phyloP scores from a whole-genome alignment of 108 stramenopile genomes.

The Nitzschia sp. region DNA sequence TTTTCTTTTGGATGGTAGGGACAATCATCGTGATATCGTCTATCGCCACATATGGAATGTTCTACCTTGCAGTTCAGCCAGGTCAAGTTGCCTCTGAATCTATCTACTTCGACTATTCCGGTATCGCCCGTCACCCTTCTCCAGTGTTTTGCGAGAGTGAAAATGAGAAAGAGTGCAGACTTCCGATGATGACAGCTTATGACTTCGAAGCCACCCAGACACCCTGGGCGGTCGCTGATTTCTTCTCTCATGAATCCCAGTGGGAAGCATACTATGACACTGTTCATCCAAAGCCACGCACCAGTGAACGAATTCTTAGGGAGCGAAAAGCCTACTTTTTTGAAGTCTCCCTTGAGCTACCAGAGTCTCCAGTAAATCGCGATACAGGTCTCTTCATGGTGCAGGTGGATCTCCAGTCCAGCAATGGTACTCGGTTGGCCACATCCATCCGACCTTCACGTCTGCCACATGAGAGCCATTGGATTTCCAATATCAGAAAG shows the following conservation, averaged over 20 bases:
- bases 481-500: slow-evolving; percentile 62
- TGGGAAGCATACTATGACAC: slow-evolving; percentile 36
- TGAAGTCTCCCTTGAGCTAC: slow-evolving; percentile 61
- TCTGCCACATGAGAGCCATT: slow-evolving; percentile 69
- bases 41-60: slow-evolving; percentile 22
- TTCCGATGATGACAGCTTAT: background rate
- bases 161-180: background rate
- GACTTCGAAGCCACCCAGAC: background rate
- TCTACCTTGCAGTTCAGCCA: slow-evolving; percentile 45
- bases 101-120: slow-evolving; percentile 51
- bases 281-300: slow-evolving; percentile 24
- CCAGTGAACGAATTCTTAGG: slow-evolving; percentile 36
- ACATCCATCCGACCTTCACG: slow-evolving; percentile 59
- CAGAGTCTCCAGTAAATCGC: slow-evolving; percentile 53
- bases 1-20: slow-evolving; percentile 12
- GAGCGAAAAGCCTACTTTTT: slow-evolving; percentile 56
- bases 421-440: slow-evolving; percentile 48
- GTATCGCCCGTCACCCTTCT: slow-evolving; percentile 16
- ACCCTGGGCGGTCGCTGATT: slow-evolving; percentile 47
- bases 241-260: slow-evolving; percentile 38
- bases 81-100: slow-evolving; percentile 13
- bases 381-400: slow-evolving; percentile 28
- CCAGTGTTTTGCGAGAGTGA: slow-evolving; percentile 2
- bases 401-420: slow-evolving; percentile 18
- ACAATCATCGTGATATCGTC: slow-evolving; percentile 14